Conservation (phyloP, 1,139 yeast genomes). For the Entelexis sorbosivorans region DNA sequence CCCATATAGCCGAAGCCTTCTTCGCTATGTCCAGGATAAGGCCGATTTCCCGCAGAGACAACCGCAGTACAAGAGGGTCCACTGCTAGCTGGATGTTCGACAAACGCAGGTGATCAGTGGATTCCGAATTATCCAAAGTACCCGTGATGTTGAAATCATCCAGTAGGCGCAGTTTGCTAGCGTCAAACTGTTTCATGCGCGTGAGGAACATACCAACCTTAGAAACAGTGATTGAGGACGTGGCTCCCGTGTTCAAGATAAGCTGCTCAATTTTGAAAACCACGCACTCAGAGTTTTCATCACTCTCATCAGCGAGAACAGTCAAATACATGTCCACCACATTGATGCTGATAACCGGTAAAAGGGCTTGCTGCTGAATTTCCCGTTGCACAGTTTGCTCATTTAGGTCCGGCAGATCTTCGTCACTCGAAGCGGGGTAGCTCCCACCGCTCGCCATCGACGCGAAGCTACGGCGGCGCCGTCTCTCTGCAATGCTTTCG, state of each 20-base stretch:
- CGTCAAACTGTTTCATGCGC: constrained; percentile 55
- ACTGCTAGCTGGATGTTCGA: constrained; percentile 60
- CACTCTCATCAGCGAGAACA: constrained; percentile 68
- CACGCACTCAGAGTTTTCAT: constrained; percentile 66
- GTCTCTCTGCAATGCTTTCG: neutral
- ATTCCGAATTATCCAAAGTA: constrained; percentile 60
- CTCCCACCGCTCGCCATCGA: neutral
- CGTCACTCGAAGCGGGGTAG: neutral
- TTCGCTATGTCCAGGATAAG: constrained; percentile 66
- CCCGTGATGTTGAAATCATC: constrained; percentile 82
- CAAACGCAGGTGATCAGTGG: constrained; percentile 45
- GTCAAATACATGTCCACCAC: constrained; percentile 53
- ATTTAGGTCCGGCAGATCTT: neutral
- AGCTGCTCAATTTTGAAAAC: constrained; percentile 82
- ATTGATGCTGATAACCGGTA: constrained; percentile 15
- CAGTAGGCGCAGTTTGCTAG: constrained; percentile 55
- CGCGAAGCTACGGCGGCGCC: neutral
- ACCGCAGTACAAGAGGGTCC: constrained; percentile 69
- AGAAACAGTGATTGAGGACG: constrained; percentile 45
- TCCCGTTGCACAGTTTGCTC: neutral
- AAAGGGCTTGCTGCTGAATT: neutral
- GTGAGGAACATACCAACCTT: constrained; percentile 82
- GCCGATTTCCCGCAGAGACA: constrained; percentile 77
- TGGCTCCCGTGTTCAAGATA: constrained; percentile 44
- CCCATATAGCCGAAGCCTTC: constrained; percentile 49